Conservation (phyloP, 2,329 filamentous ascomycete genomes). For the Alternaria sp. region DNA sequence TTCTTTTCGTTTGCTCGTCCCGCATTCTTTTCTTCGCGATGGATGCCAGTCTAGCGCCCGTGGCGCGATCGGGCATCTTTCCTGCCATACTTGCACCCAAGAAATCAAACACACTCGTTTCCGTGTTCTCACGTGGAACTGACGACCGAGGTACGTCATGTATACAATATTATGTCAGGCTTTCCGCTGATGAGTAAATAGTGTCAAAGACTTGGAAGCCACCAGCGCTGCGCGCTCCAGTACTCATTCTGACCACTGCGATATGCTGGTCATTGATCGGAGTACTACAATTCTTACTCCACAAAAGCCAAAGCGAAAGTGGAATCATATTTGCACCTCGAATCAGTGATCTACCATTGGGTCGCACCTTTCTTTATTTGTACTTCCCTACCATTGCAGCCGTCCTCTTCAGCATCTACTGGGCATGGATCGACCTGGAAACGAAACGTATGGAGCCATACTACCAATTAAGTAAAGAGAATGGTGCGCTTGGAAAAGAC, state of each 20-base stretch:
- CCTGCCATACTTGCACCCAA: no score
- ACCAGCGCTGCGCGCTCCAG: conserved; percentile 18
- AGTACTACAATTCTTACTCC: conserved; percentile 55
- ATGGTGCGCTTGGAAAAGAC: conserved; percentile 53
- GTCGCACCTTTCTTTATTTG: conserved; percentile 57
- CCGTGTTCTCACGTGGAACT: no score
- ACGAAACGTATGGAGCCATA: conserved; percentile 66
- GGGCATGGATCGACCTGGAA: conserved; percentile 67
- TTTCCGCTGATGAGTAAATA: no score
- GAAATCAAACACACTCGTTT: background rate
- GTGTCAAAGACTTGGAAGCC: no score
- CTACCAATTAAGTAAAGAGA: conserved; percentile 60
- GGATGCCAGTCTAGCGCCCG: background rate
- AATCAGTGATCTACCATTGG: conserved; percentile 48
- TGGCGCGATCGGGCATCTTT: no score
- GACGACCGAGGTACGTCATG: no score
- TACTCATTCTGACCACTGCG: conserved; percentile 17
- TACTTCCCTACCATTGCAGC: conserved; percentile 60
- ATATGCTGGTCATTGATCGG: conserved; percentile 46
- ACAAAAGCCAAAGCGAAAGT: conserved; percentile 48
- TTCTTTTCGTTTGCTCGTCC: background rate
- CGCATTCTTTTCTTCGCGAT: background rate
- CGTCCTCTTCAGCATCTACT: conserved; percentile 62
- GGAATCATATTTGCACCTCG: conserved; percentile 52
- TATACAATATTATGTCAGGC: no score